Evolutionary conservation across 257 asterid genomes (phyloP), one percentile per base, ranked within the genome.

Genomic region (Asclepias syriaca): DNA sequence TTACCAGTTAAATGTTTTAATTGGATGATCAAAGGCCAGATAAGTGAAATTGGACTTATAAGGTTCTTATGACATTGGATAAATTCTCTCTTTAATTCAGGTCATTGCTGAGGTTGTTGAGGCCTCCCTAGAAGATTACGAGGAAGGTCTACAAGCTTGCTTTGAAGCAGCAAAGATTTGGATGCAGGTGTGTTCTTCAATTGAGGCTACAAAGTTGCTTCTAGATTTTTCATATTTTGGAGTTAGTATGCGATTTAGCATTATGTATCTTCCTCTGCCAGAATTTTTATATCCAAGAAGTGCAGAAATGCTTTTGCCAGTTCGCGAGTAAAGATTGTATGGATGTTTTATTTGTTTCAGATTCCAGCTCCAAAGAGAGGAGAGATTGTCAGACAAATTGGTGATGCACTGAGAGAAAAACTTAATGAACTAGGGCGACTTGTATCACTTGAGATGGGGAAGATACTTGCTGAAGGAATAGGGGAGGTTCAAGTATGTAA

Each of bases 351-450:
- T 84, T 45, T 77, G 78, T 71, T 74, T 77, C 85, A 95, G 99
- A 71, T 95, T 84, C 97, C 99, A 0, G 97, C 99, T 64, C 99
- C 99, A 46, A 92, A 92, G 86, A 88, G 99, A 85, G 99, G 99
- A 78, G 98, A 95, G 69, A 85, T 95, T 55, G 99, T 95, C 64
- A 89, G 99, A 81, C 99, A 95, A 87, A 92, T 95, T 66, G 99
- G 99, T 77, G 99, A 95, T 79, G 96, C 99, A 21, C 79, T 95
- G 74, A 84, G 99, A 78, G 79, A 84, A 68, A 90, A 95, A 75
- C 96, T 95, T 56, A 86, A 86, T 69, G 84, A 85, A 72, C 96
- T 95, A 72, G 99, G 99, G 49, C 92, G 96, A 72, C 97, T 95
- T 74, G 91, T 95, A 75, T 95, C 99, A 24, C 94, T 95, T 75